Conservation (phyloP, 2,329 filamentous ascomycete species). For the Daldinia eschscholtzii region DNA sequence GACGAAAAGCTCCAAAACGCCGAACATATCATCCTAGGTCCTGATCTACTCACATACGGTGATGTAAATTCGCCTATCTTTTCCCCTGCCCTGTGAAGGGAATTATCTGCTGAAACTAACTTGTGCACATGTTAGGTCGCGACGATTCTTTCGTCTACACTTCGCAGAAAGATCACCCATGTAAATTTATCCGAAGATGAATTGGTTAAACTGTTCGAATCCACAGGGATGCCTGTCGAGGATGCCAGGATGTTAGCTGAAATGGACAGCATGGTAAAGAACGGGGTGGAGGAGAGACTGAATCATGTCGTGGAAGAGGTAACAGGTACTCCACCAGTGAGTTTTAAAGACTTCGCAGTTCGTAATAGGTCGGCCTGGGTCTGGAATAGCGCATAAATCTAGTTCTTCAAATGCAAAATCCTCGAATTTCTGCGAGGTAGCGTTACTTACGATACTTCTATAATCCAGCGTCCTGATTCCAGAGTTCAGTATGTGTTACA, state of each 20-base stretch:
- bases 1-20: neutral
- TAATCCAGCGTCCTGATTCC: too few relatives aligned
- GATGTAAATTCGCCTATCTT: neutral
- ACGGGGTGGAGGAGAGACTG: neutral
- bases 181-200: neutral
- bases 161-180: neutral
- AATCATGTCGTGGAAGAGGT: neutral
- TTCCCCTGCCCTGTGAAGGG: neutral
- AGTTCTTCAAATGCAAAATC: neutral
- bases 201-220: neutral
- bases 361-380: neutral
- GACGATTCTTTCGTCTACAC: neutral
- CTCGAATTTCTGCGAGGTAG: too few relatives aligned
- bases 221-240: neutral
- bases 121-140: neutral
- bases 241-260: neutral
- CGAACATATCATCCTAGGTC: neutral
- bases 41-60: neutral
- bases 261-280: neutral
- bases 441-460: too few relatives aligned
- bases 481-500: too few relatives aligned
- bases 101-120: neutral
- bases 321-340: neutral
- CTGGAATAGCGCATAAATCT: neutral
- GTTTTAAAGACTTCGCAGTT: neutral